phyloP scores from a whole-genome alignment of 768 basidiomycete species.

The Lactifluus subvellereus region DNA sequence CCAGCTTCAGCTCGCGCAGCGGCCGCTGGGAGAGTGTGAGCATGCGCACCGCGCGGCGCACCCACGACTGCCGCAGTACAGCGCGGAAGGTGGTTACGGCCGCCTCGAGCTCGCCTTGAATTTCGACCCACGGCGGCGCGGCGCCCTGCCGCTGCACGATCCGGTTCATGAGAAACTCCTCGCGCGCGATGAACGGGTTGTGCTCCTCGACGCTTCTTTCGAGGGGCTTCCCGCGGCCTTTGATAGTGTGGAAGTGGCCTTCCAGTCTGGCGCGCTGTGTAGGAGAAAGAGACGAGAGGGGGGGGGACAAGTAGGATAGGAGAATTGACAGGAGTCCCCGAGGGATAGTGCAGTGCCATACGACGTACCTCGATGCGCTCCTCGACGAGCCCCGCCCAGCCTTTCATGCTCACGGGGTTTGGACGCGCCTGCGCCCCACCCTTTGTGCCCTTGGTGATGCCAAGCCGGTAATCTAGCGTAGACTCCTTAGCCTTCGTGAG shows the following conservation, averaged over 20 bases:
- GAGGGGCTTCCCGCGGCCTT: conserved; percentile 58
- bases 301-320: too few relatives aligned
- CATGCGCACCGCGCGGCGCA: conserved; percentile 64
- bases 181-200: conserved; percentile 66
- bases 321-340: too few relatives aligned
- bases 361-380: conserved; percentile 67
- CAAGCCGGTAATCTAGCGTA: conserved; percentile 71
- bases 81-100: conserved; percentile 57
- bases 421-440: conserved; percentile 29
- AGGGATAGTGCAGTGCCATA: not conserved
- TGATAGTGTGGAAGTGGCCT: conserved; percentile 66
- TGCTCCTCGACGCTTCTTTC: conserved; percentile 38
- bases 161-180: conserved; percentile 82
- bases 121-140: conserved; percentile 80
- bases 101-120: conserved; percentile 68
- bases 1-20: conserved; percentile 33
- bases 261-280: conserved; percentile 55
- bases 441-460: conserved; percentile 36
- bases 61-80: conserved; percentile 62
- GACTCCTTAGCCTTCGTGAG: conserved; percentile 62
- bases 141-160: conserved; percentile 80
- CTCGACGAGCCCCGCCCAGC: conserved; percentile 71
- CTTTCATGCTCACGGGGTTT: conserved; percentile 62
- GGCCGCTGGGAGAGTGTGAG: conserved; percentile 43
- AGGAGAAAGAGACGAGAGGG: not conserved